Conservation (phyloP, 257 asterid species). For the Vinca minor region DNA sequence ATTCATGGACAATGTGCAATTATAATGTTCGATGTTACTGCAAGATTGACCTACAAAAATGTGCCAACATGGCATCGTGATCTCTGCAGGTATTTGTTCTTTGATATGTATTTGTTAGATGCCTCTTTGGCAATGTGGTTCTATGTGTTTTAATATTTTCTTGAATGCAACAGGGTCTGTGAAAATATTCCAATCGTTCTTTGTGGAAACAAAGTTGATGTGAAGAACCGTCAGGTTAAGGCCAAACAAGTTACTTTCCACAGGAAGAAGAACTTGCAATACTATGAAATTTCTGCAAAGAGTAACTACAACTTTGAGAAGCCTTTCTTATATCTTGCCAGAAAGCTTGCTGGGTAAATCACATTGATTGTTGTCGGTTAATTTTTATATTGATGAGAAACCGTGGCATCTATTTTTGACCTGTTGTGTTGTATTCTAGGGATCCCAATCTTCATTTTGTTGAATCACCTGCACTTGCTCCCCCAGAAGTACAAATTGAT, state of each 20-base stretch:
- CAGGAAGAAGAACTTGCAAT: slow-evolving; percentile 10
- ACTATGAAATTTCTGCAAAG: slow-evolving; percentile 40
- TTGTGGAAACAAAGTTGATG: slow-evolving; percentile 13
- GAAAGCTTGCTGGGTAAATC: slow-evolving; percentile 9
- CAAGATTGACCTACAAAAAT: slow-evolving; percentile 73
- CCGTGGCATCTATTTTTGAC: too few relatives aligned
- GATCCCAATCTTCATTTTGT: slow-evolving; percentile 10
- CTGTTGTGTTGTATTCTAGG: not conserved
- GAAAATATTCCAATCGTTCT: slow-evolving; percentile 13
- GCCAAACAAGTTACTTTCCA: slow-evolving; percentile 12
- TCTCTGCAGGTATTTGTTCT: slow-evolving; percentile 47
- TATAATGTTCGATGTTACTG: slow-evolving; percentile 78
- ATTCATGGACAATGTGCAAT: slow-evolving; percentile 83
- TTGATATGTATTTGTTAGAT: not conserved
- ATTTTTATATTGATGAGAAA: not conserved
- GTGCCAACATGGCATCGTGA: slow-evolving; percentile 85
- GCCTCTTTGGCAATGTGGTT: not conserved
- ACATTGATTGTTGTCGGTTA: not conserved
- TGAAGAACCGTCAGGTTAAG: slow-evolving; percentile 11
- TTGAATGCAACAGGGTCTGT: slow-evolving; percentile 7
- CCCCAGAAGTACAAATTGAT: slow-evolving; percentile 15
- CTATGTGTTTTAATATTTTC: not conserved
- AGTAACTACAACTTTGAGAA: slow-evolving; percentile 81
- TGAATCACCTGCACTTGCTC: slow-evolving; percentile 13
- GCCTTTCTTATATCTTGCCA: slow-evolving; percentile 28